Base-by-base conservation (phyloP, 2,329 filamentous ascomycete genomes). In the Arthrobotrys sphaeroides region DNA sequence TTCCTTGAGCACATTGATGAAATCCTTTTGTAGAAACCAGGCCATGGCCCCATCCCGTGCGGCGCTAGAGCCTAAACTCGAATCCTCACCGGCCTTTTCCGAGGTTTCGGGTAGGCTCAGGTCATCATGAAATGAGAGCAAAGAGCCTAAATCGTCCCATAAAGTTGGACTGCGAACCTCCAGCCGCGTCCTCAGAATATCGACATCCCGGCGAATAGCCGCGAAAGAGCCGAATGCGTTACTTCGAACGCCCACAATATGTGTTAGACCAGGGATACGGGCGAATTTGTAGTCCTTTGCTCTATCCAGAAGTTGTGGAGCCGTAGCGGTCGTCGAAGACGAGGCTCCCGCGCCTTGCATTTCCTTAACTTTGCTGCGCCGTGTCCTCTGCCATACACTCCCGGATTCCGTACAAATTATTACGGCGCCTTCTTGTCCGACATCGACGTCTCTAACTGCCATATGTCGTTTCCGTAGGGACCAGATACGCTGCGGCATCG, bases 251-350 rank as follows among this genome's bases (percentile, higher is more conserved):
- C 90, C 90, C 31, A 91, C 87, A 12, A 96, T 92, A 36, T 93
- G 90, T 1, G 93, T 97, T 67, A 99, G 88, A 43, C 91, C 93
- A 0, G 95, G 91, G 6, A 99, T 89, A 69, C 95, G 90, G 79
- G 94, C 90, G 79, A 98, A 99, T 81, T 99, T 99, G 85, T 96
- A 97, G 80, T 97, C 93, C 78, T 96, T 96, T 10, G 88, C 87
- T 79, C 89, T 91, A 33, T 86, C 85, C 20, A 74, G 5, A 12
- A 64, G 59, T 22, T 69, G 55, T 6, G 53, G 45, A 13, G 89
- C 88, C 0, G 84, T 82, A 1, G 82, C 82, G 2, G 84, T 84
- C 10, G 84, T 82, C 0, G 57, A 24, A 2, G 22, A 7, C 26
- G 24, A 10, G 10, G 10, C 10, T 22, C 64, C 72, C 2, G 77